Evolutionary conservation across 345 rosid genomes (phyloP).

Genomic region (Jatropha curcas): DNA sequence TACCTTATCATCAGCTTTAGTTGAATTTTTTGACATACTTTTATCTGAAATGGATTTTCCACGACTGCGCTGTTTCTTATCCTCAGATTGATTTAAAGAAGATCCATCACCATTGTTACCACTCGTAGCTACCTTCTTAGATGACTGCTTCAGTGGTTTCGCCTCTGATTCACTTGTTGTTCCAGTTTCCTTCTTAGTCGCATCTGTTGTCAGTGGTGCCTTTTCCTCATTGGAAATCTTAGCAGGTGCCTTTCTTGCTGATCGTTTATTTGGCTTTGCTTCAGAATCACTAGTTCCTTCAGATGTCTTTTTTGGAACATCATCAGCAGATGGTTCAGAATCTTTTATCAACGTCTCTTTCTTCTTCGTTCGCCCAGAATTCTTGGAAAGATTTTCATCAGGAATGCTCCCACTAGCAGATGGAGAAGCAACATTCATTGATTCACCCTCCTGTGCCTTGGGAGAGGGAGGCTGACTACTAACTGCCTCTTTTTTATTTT

Average conservation of each 20-base stretch:
- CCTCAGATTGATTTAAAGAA: conserved; percentile 42
- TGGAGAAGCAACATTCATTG: conserved; percentile 37
- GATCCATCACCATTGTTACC: conserved; percentile 49
- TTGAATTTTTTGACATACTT: conserved; percentile 38
- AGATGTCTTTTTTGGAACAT: conserved; percentile 42
- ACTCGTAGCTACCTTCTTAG: conserved; percentile 52
- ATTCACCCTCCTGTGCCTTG: conserved; percentile 41
- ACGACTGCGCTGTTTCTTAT: conserved; percentile 51
- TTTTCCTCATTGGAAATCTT: conserved; percentile 43
- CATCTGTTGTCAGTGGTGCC: conserved; percentile 26
- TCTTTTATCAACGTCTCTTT: conserved; percentile 50
- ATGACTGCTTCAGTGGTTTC: conserved; percentile 20
- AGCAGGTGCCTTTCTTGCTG: conserved; percentile 45
- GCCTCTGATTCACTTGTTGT: conserved; percentile 43
- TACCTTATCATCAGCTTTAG: conserved; percentile 60
- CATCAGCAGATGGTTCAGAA: conserved; percentile 38
- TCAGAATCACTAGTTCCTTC: conserved; percentile 55
- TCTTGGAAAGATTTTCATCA: conserved; percentile 48
- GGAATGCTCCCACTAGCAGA: conserved; percentile 40
- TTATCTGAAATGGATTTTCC: conserved; percentile 49
- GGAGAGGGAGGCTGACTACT: conserved; percentile 41
- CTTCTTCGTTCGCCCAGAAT: conserved; percentile 50
- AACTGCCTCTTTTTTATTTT: conserved; percentile 43
- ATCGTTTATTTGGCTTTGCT: conserved; percentile 41
- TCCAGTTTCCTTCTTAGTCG: conserved; percentile 45